A percentile compares a stretch with the other conserved stretches of the same genome.
phyloP scores from a whole-genome alignment of 768 basidiomycete species.

The Termitomyces sp. region DNA sequence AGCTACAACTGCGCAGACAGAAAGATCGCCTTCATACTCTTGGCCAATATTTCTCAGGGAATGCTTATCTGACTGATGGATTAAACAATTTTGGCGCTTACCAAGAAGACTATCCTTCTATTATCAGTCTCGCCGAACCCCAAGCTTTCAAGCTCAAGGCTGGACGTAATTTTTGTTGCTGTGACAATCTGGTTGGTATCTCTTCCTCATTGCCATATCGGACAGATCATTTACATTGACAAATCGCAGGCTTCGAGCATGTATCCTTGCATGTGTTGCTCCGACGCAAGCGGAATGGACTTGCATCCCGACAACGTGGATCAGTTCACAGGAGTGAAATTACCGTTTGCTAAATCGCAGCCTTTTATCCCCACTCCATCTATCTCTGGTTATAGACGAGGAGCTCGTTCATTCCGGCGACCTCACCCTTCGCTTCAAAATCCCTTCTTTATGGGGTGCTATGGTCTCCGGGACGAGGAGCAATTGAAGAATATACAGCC shows the following conservation, averaged over 20 bases:
- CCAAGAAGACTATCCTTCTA: no score
- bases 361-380: neutral
- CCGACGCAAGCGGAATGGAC: neutral
- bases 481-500: neutral
- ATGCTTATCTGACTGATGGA: neutral
- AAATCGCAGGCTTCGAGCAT: neutral
- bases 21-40: neutral
- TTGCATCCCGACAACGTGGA: neutral
- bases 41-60: neutral
- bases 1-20: constrained; percentile 13
- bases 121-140: neutral
- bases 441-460: neutral
- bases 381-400: neutral
- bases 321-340: neutral
- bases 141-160: neutral
- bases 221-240: neutral
- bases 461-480: neutral
- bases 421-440: neutral
- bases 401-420: neutral
- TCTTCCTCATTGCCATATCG: neutral
- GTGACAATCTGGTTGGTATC: neutral
- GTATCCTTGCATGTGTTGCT: neutral
- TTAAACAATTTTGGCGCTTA: neutral
- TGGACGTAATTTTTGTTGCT: neutral
- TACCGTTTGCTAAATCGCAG: neutral